Percentiles rank a stretch among this genome's conserved stretches.
Conservation (phyloP, 2,329 filamentous ascomycete genomes). For the Orbilia blumenaviensis region DNA sequence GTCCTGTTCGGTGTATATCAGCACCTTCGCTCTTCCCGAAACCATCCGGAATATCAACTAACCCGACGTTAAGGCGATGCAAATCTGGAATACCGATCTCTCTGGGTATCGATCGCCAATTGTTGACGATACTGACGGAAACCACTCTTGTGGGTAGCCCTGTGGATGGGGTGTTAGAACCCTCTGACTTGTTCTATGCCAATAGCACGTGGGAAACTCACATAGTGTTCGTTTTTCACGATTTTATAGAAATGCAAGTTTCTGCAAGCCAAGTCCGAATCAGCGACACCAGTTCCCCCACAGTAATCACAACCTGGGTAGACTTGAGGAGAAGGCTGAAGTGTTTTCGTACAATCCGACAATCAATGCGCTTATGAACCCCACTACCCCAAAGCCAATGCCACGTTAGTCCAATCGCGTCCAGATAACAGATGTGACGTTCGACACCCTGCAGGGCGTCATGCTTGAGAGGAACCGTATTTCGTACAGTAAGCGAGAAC, state of each 20-base stretch:
- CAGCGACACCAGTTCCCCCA: conserved; percentile 7
- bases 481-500: conserved; percentile 77
- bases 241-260: conserved; percentile 93
- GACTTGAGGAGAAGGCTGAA: conserved; percentile 81
- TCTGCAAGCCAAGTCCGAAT: conserved; percentile 44
- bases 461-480: conserved; percentile 23
- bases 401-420: conserved; percentile 47
- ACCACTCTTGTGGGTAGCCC: conserved; percentile 94
- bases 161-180: conserved; percentile 50
- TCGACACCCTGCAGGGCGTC: conserved; percentile 12
- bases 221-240: conserved; percentile 93
- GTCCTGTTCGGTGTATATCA: conserved; percentile 67
- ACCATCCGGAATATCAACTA: conserved; percentile 58
- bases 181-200: not conserved
- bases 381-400: conserved; percentile 29
- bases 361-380: conserved; percentile 55
- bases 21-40: conserved; percentile 2
- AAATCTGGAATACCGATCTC: conserved; percentile 94
- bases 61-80: conserved; percentile 95
- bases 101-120: conserved; percentile 98
- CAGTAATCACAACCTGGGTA: conserved; percentile 70
- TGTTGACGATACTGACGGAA: conserved; percentile 92
- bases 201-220: conserved; percentile 56
- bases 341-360: conserved; percentile 65
- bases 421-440: conserved; percentile 51